Percentiles rank a stretch among this genome's conserved stretches.
Conservation (phyloP, 495 filamentous ascomycete species). For the Penicillium pulvis region DNA sequence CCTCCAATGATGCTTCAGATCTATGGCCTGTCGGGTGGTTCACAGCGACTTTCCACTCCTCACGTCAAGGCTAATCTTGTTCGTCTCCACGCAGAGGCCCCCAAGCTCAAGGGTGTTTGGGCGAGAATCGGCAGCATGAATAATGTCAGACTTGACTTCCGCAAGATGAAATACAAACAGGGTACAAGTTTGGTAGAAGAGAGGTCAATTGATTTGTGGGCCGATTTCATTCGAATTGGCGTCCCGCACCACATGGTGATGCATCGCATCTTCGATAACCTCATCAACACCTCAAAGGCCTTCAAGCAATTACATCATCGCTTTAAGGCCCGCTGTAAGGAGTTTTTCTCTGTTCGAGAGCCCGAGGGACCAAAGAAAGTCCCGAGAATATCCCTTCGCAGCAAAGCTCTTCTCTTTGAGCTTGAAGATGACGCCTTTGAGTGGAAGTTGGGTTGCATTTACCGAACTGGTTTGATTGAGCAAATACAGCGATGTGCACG, state of each 20-base stretch:
- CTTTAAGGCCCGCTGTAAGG: constrained; percentile 81
- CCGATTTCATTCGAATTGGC: constrained; percentile 83
- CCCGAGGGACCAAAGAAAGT: constrained; percentile 84
- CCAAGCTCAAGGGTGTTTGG: constrained; percentile 80
- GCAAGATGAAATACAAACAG: constrained; percentile 69
- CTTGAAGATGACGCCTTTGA: constrained; percentile 97
- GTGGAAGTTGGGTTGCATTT: constrained; percentile 93
- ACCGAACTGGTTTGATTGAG: constrained; percentile 82
- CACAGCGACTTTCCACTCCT: constrained; percentile 81
- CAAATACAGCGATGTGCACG: constrained; percentile 86
- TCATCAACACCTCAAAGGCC: constrained; percentile 85
- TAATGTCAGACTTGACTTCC: constrained; percentile 73
- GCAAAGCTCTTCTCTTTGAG: constrained; percentile 81
- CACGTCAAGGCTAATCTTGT: constrained; percentile 74
- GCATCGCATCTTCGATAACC: constrained; percentile 89
- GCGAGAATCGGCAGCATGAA: constrained; percentile 83
- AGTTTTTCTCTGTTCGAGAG: constrained; percentile 79
- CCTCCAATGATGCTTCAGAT: constrained; percentile 89
- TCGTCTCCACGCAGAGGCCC: constrained; percentile 82
- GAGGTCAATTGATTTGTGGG: constrained; percentile 78
- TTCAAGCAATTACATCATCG: constrained; percentile 87
- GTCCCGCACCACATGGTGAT: constrained; percentile 95
- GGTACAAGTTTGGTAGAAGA: constrained; percentile 66
- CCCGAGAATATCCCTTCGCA: constrained; percentile 79
- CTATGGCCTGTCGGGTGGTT: constrained; percentile 75